Conservation (phyloP, 345 rosid genomes). For the Hirschfeldia incana region DNA sequence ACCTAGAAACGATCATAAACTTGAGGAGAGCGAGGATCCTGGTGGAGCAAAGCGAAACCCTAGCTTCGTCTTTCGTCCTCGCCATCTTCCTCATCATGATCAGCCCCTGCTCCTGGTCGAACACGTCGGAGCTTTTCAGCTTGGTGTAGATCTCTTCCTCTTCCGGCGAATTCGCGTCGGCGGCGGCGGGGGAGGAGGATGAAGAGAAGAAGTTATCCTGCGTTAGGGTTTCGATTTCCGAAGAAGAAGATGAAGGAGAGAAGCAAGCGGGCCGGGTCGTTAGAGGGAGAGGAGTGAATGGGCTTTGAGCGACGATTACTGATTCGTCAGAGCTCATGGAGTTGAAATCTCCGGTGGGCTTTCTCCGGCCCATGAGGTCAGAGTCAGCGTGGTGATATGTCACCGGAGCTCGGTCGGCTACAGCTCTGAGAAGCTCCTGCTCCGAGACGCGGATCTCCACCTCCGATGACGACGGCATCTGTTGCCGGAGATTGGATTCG, state of each 20-base stretch:
- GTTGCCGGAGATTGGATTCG: slow-evolving; percentile 46
- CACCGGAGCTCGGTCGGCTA: slow-evolving; percentile 52
- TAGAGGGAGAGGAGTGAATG: slow-evolving; percentile 70
- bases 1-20: slow-evolving; percentile 27
- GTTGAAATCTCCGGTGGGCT: slow-evolving; percentile 28
- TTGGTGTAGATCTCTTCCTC: slow-evolving; percentile 38
- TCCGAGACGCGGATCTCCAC: slow-evolving; percentile 63
- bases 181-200: neutral
- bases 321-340: slow-evolving; percentile 59
- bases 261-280: slow-evolving; percentile 75
- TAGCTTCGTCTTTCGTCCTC: slow-evolving; percentile 31
- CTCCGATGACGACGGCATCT: slow-evolving; percentile 30
- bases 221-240: slow-evolving; percentile 23
- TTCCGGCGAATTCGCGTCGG: neutral
- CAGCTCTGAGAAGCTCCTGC: slow-evolving; percentile 58
- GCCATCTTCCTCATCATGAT: slow-evolving; percentile 39
- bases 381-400: slow-evolving; percentile 54
- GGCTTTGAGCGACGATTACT: slow-evolving; percentile 50
- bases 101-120: slow-evolving; percentile 39
- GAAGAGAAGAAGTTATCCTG: too few relatives aligned
- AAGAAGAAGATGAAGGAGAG: slow-evolving; percentile 64
- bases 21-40: slow-evolving; percentile 23
- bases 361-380: slow-evolving; percentile 41
- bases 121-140: slow-evolving; percentile 19
- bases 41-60: slow-evolving; percentile 25